A percentile compares a stretch with the other conserved stretches of the same genome.
phyloP scores from a whole-genome alignment of 768 basidiomycete species.

The Leccinum imitatum region DNA sequence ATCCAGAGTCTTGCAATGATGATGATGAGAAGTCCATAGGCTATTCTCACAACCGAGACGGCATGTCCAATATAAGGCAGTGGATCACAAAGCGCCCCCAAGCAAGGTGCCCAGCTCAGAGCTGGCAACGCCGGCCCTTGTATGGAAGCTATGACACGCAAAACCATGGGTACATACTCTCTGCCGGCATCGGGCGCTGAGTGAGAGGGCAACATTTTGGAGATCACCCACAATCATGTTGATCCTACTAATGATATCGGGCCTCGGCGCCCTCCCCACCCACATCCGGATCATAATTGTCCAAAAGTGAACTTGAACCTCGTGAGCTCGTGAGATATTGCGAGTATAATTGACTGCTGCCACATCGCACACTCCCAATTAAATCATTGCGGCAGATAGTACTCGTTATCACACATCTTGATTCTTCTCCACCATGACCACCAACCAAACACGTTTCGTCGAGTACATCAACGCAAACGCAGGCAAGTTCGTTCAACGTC shows the following conservation, averaged over 20 bases:
- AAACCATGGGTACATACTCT: too few species aligned
- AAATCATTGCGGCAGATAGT: not conserved
- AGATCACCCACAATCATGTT: not conserved
- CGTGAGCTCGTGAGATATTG: not conserved
- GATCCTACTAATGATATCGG: not conserved
- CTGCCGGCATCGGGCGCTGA: too few species aligned
- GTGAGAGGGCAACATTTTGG: too few species aligned
- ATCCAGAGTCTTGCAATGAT: too few species aligned
- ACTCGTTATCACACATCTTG: not conserved
- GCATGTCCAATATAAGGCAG: too few species aligned
- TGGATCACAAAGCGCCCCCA: too few species aligned
- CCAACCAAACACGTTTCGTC: slow-evolving; percentile 35
- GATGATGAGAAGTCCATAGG: too few species aligned
- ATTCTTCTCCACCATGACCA: slow-evolving; percentile 31
- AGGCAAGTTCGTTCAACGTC: slow-evolving; percentile 71
- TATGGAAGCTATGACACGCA: not conserved
- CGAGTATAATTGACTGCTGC: not conserved
- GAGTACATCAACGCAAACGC: slow-evolving; percentile 68
- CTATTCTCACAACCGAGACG: too few species aligned
- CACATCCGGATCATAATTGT: not conserved
- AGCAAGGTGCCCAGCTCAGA: too few species aligned
- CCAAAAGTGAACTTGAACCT: slow-evolving; percentile 4
- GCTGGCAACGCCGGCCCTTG: too few species aligned
- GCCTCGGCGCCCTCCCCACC: not conserved
- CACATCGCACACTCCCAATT: not conserved